These are phyloP conservation scores for Hibiscus tridactylites DNA, from an alignment of 345 rosid species.

Conservation along the genomic window DNA sequence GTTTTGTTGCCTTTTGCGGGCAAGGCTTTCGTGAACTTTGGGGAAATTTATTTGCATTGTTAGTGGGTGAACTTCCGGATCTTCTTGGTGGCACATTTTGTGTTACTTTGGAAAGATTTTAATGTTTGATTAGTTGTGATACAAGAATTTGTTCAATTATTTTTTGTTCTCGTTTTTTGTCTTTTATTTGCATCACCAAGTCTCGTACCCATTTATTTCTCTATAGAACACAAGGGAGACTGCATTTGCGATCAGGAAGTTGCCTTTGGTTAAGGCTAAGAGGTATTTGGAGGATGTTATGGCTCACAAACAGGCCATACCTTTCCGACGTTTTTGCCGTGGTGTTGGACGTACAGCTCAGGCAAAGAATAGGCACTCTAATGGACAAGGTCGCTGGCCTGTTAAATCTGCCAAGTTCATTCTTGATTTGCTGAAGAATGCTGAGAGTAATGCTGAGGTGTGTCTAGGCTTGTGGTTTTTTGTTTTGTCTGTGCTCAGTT, in stretches of 20 bases:
- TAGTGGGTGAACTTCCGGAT: conserved; percentile 52
- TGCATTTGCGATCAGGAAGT: conserved; percentile 75
- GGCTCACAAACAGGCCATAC: conserved; percentile 98
- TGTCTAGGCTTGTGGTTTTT: background rate
- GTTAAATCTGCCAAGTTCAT: conserved; percentile 81
- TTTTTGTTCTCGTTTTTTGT: background rate
- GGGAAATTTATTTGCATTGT: conserved; percentile 34
- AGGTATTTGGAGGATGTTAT: conserved; percentile 93
- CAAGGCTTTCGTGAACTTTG: conserved; percentile 16
- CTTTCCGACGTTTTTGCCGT: conserved; percentile 89
- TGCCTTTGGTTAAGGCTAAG: conserved; percentile 85
- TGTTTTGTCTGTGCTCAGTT: no score
- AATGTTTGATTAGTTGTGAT: background rate
- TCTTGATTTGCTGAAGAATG: conserved; percentile 85
- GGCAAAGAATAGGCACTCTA: conserved; percentile 93
- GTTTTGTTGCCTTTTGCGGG: conserved; percentile 25
- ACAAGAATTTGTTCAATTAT: background rate
- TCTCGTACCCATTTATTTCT: background rate
- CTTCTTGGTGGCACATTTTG: conserved; percentile 21
- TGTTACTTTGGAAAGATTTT: background rate
- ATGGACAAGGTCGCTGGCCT: conserved; percentile 99
- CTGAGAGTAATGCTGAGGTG: conserved; percentile 97
- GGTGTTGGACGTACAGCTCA: conserved; percentile 99
- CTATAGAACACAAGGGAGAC: conserved; percentile 87
- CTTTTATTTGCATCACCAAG: background rate